Conservation (phyloP, 345 rosid species). For the Brassica cretica region DNA sequence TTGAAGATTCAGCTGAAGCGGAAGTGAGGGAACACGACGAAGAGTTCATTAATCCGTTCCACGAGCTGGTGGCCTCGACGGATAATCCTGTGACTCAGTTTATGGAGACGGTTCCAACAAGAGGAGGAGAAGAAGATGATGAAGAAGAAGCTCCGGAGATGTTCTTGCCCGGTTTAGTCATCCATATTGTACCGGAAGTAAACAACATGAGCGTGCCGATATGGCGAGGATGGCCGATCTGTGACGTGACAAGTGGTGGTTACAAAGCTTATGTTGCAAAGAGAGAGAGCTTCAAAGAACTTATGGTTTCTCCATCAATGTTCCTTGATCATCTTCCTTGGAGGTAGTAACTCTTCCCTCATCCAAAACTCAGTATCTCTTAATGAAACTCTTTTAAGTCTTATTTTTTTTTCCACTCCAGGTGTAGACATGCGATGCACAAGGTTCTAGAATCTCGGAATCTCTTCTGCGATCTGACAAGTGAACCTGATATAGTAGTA, state of each 20-base stretch:
- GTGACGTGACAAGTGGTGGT: constrained; percentile 31
- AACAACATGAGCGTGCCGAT: constrained; percentile 36
- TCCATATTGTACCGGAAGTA: constrained; percentile 66
- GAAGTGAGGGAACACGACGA: constrained; percentile 24
- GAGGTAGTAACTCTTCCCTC: constrained; percentile 52
- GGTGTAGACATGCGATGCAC: neutral
- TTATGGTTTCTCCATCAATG: constrained; percentile 81
- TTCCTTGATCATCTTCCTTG: constrained; percentile 96
- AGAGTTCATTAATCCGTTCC: constrained; percentile 41
- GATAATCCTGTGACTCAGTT: constrained; percentile 64
- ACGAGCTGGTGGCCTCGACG: constrained; percentile 26
- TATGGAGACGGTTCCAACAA: constrained; percentile 57
- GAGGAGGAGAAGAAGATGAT: constrained; percentile 11
- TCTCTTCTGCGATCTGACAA: neutral
- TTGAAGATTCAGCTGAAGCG: constrained; percentile 16
- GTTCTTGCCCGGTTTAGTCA: constrained; percentile 75
- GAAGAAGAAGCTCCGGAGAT: constrained; percentile 53
- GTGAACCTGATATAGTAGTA: neutral
- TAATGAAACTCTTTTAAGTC: no score
- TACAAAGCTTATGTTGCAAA: constrained; percentile 69
- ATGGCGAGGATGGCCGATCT: constrained; percentile 62
- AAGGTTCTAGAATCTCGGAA: neutral
- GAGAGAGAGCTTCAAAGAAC: constrained; percentile 65
- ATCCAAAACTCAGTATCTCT: no score
- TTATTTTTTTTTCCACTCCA: neutral